Evolutionary conservation across 2,329 filamentous ascomycete species (phyloP).

Genomic region (Albophoma yamanashiensis): DNA sequence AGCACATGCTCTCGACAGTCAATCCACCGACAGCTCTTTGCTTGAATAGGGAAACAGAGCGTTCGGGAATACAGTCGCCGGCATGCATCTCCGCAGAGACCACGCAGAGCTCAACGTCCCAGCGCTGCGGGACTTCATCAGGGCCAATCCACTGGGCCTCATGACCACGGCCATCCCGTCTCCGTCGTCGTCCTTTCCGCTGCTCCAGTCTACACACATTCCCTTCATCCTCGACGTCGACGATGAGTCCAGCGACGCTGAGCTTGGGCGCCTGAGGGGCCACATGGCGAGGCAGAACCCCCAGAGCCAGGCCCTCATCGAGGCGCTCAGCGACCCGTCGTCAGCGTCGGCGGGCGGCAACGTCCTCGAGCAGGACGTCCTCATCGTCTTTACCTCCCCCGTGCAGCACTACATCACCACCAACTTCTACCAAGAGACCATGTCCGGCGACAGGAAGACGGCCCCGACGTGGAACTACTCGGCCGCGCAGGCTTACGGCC

Average conservation of each 20-base stretch:
- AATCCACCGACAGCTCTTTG: background rate
- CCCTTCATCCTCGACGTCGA: slow-evolving; percentile 45
- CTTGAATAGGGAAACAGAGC: background rate
- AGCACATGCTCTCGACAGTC: background rate
- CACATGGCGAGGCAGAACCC: slow-evolving; percentile 54
- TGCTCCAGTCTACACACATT: slow-evolving; percentile 49
- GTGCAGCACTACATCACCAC: slow-evolving; percentile 56
- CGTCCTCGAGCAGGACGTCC: slow-evolving; percentile 39
- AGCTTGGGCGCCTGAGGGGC: slow-evolving; percentile 37
- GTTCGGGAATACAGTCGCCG: background rate
- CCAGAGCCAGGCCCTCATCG: slow-evolving; percentile 50
- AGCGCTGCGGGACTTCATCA: slow-evolving; percentile 43
- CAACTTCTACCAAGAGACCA: slow-evolving; percentile 56
- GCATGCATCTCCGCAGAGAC: slow-evolving; percentile 45
- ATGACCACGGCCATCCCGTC: slow-evolving; percentile 51
- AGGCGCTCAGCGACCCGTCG: slow-evolving; percentile 18
- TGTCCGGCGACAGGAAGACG: slow-evolving; percentile 46
- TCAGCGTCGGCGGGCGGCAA: slow-evolving; percentile 4
- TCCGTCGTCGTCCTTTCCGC: slow-evolving; percentile 25
- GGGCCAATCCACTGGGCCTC: slow-evolving; percentile 48
- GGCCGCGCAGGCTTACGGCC: slow-evolving; percentile 53
- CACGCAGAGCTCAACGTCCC: slow-evolving; percentile 41
- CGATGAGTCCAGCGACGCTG: slow-evolving; percentile 25
- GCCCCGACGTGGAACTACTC: slow-evolving; percentile 63
- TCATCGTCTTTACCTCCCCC: slow-evolving; percentile 49